These are phyloP conservation scores for Tylopilus intermedius DNA, from an alignment of 768 basidiomycete species.

Conservation along the genomic window DNA sequence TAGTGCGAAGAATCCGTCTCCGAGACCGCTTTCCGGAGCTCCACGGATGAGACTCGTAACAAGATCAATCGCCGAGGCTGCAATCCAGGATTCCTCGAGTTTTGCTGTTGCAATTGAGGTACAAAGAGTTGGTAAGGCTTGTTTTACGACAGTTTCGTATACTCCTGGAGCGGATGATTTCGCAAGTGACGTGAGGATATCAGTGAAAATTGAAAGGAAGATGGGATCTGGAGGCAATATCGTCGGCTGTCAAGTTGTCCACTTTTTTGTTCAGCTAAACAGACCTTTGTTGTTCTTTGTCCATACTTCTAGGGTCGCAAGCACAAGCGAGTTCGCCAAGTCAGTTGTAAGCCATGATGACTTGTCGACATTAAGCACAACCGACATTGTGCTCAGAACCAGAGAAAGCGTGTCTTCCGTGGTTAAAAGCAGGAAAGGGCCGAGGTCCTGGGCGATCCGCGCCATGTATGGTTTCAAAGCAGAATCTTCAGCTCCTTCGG, in stretches of 20 bases:
- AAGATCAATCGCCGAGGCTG: conserved; percentile 79
- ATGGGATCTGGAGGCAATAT: conserved; percentile 64
- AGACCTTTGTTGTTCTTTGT: conserved; percentile 79
- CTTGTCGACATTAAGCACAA: conserved; percentile 69
- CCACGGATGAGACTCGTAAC: conserved; percentile 68
- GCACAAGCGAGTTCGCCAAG: conserved; percentile 60
- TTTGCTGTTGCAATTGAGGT: conserved; percentile 55
- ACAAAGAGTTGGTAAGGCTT: conserved; percentile 70
- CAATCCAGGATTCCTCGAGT: conserved; percentile 65
- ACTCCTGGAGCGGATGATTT: conserved; percentile 53
- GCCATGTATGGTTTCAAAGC: conserved; percentile 60
- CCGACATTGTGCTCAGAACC: conserved; percentile 79
- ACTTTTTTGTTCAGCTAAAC: not conserved
- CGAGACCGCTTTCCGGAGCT: conserved; percentile 57
- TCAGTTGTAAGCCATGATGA: conserved; percentile 68
- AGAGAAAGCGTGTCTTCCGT: conserved; percentile 87
- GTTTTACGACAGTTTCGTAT: conserved; percentile 68
- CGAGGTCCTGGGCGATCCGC: conserved; percentile 73
- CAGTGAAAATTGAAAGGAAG: conserved; percentile 77
- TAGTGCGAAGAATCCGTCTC: conserved; percentile 72
- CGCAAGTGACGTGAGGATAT: conserved; percentile 71
- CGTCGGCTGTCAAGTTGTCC: not conserved
- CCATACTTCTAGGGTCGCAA: conserved; percentile 77
- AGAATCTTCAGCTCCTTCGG: conserved; percentile 52
- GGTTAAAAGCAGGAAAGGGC: conserved; percentile 74